A percentile compares a stretch with the other conserved stretches of the same genome.
phyloP scores from a whole-genome alignment of 768 basidiomycete species.

The Calvatia gigantea region DNA sequence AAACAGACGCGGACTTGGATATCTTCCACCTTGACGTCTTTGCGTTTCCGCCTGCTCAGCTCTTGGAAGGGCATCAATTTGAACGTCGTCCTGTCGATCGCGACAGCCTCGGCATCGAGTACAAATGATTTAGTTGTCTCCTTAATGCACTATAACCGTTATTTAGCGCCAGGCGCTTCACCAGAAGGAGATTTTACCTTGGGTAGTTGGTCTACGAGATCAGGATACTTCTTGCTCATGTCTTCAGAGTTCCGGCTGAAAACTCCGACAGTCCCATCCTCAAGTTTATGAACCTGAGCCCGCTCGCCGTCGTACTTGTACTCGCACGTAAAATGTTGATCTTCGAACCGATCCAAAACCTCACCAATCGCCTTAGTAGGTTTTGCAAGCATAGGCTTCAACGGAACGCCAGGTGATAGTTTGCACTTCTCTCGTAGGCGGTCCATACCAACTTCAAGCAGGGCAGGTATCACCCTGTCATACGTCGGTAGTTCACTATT shows the following conservation, averaged over 20 bases:
- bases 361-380: conserved; percentile 98
- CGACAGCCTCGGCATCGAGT: conserved; percentile 94
- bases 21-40: conserved; percentile 97
- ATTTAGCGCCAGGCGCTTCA: background rate
- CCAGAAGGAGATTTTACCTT: conserved; percentile 40
- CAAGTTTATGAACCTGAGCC: conserved; percentile 88
- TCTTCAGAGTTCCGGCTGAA: conserved; percentile 98
- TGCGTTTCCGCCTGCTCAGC: conserved; percentile 88
- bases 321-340: conserved; percentile 94
- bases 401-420: conserved; percentile 90
- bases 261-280: conserved; percentile 80
- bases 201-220: conserved; percentile 92
- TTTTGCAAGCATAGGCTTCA: conserved; percentile 99
- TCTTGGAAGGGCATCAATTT: conserved; percentile 98
- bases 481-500: conserved; percentile 88
- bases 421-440: conserved; percentile 74
- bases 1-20: conserved; percentile 96
- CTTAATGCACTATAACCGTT: conserved; percentile 69
- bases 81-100: conserved; percentile 80
- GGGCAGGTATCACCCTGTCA: conserved; percentile 86
- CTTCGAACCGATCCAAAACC: conserved; percentile 95
- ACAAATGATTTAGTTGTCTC: conserved; percentile 85
- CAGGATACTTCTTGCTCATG: conserved; percentile 99
- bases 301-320: conserved; percentile 99
- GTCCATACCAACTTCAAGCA: conserved; percentile 75